Conservation (phyloP, 73 alveolate genomes). For the Urostyla sp. region DNA sequence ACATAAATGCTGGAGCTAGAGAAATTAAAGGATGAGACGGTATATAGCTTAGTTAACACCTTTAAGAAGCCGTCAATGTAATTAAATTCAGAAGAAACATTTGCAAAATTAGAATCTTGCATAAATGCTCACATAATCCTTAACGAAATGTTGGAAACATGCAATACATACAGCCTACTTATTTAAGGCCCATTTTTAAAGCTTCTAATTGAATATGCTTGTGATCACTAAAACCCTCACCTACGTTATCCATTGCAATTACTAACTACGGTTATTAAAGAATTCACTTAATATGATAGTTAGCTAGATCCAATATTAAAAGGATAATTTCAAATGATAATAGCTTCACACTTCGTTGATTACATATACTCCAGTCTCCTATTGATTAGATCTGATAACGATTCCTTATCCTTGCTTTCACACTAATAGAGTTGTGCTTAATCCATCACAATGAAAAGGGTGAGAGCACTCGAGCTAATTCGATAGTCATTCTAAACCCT, state of each 20-base stretch:
- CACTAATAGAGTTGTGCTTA: neutral
- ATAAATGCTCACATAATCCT: slow-evolving; percentile 19
- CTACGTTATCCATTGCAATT: slow-evolving; percentile 8
- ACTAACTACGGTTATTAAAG: slow-evolving; percentile 8
- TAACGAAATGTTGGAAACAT: slow-evolving; percentile 5
- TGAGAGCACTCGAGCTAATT: slow-evolving; percentile 34
- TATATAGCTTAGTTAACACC: no score
- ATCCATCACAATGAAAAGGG: neutral
- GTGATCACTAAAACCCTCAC: slow-evolving; percentile 10
- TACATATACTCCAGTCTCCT: slow-evolving; percentile 22
- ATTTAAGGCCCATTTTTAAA: slow-evolving; percentile 15
- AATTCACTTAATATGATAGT: slow-evolving; percentile 28
- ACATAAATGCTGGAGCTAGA: no score
- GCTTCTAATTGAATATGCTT: slow-evolving; percentile 10
- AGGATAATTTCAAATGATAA: slow-evolving; percentile 1
- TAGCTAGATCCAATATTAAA: neutral
- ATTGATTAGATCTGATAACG: neutral
- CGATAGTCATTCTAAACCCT: slow-evolving; percentile 18
- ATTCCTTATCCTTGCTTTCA: neutral
- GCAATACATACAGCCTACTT: slow-evolving; percentile 8
- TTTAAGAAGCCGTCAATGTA: no score
- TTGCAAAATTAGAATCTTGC: slow-evolving; percentile 2
- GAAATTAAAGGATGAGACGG: no score
- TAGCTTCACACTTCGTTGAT: slow-evolving; percentile 24
- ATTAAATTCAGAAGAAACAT: neutral